Evolutionary conservation across 305 asterid species (phyloP).

Genomic region (Nicotiana rustica): DNA sequence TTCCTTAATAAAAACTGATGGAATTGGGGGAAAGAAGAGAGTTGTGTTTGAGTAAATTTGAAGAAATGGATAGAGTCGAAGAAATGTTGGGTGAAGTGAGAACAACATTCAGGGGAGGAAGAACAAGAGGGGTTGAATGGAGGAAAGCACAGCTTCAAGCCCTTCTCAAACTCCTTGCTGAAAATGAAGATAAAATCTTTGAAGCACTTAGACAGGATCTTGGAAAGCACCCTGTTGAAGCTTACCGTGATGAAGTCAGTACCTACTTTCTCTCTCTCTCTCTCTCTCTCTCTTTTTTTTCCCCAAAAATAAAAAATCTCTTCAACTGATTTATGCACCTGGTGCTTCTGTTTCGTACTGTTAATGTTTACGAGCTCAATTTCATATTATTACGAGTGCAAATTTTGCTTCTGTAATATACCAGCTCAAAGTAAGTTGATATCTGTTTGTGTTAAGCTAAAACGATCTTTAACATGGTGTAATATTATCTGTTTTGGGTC

Average conservation of each 20-base stretch:
- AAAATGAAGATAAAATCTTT: conserved; percentile 67
- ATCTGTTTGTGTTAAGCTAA: too few species aligned
- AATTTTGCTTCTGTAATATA: background rate
- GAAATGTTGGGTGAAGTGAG: conserved; percentile 49
- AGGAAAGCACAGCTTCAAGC: conserved; percentile 79
- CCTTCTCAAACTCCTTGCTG: conserved; percentile 60
- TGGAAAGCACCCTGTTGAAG: conserved; percentile 85
- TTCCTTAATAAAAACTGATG: background rate
- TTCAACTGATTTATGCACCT: background rate
- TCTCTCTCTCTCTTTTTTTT: too few species aligned
- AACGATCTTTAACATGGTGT: too few species aligned
- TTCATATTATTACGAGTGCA: background rate
- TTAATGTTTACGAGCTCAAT: background rate
- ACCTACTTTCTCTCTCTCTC: background rate
- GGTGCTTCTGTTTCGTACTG: background rate
- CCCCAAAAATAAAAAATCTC: background rate
- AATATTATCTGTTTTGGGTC: too few species aligned
- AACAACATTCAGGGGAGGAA: conserved; percentile 63
- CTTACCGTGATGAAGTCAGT: conserved; percentile 86
- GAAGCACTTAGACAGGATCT: conserved; percentile 83
- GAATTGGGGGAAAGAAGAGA: background rate
- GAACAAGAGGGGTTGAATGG: conserved; percentile 75
- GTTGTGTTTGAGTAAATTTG: conserved; percentile 33
- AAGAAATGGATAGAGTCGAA: conserved; percentile 39
- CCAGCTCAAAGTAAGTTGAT: background rate